Base-by-base conservation (phyloP, 78 protist genomes). In the Dictyostelium firmibasis region DNA sequence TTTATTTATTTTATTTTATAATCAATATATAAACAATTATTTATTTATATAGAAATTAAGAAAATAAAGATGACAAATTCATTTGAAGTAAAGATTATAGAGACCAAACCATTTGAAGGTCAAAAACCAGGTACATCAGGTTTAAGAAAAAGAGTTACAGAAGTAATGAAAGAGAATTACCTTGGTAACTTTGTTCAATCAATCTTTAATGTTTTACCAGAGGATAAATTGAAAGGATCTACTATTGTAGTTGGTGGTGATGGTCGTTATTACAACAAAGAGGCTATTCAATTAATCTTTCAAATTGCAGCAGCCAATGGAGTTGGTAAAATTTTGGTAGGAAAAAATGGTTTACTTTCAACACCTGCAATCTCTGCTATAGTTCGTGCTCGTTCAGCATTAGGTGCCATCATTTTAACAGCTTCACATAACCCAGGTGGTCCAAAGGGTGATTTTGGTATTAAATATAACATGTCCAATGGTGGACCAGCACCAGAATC, bases 391-490 rank as follows among this genome's bases (percentile, higher is more conserved):
- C 76, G 96, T 41, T 2, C 92, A 29, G 97, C 97, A 29, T 70
- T 85, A 36, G 97, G 97, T 86, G 94, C 86, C 35, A 47, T 99
- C 92, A 96, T 99, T 85, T 96, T 99, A 69, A 97, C 99, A 2
- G 99, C 99, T 4, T 38, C 91, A 25, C 99, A 99, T 98, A 99
- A 99, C 92, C 99, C 99, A 2, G 99, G 99, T 14, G 99, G 99
- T 23, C 94, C 91, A 20, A 62, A 89, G 10, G 97, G 78, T 47
- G 99, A 99, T 70, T 98, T 97, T 44, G 99, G 99, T 36, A 98
- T 99, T 96, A 99, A 99, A 96, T 99, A 93, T 96, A 99, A 99
- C 97, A 6, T 57, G 2, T 83, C 82, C 14, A 98, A 98, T 74
- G 99, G 99, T 29, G 99, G 98, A 16, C 99, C 99, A 4, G 99